A percentile compares a stretch with the other conserved stretches of the same genome.
phyloP scores from a whole-genome alignment of 805 yeast species.

The Candida hungchunana region DNA sequence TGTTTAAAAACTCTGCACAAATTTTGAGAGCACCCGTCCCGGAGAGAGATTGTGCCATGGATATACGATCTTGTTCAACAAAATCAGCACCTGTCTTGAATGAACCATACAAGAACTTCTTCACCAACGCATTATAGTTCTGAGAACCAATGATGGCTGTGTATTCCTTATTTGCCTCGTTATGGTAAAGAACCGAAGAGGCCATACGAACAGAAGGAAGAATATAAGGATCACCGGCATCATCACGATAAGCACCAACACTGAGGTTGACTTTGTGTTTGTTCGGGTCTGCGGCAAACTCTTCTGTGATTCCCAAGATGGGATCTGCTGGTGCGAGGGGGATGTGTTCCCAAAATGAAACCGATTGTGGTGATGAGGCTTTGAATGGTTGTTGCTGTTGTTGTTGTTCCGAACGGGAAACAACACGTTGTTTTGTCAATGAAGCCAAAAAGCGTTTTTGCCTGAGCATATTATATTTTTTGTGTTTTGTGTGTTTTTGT shows the following conservation, averaged over 20 bases:
- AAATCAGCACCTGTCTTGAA: conserved; percentile 53
- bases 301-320: conserved; percentile 74
- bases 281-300: conserved; percentile 63
- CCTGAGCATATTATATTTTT: no score
- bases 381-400: no score
- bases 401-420: no score
- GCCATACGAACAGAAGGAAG: conserved; percentile 60
- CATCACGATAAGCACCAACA: conserved; percentile 82
- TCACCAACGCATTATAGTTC: conserved; percentile 61
- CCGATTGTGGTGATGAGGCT: no score
- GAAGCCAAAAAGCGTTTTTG: no score
- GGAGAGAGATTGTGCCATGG: conserved; percentile 83
- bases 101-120: conserved; percentile 67
- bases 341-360: conserved; percentile 14
- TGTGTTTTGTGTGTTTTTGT: no score
- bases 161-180: conserved; percentile 67
- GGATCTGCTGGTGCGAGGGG: conserved; percentile 76
- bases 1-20: conserved; percentile 68
- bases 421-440: no score
- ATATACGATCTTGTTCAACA: conserved; percentile 55
- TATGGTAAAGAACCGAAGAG: conserved; percentile 35
- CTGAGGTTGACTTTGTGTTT: conserved; percentile 48
- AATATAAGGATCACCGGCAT: conserved; percentile 83
- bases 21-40: conserved; percentile 95
- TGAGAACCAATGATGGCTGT: conserved; percentile 81